These are phyloP conservation scores for Suillus clintonianus DNA, from an alignment of 768 basidiomycete genomes.

Conservation along the genomic window DNA sequence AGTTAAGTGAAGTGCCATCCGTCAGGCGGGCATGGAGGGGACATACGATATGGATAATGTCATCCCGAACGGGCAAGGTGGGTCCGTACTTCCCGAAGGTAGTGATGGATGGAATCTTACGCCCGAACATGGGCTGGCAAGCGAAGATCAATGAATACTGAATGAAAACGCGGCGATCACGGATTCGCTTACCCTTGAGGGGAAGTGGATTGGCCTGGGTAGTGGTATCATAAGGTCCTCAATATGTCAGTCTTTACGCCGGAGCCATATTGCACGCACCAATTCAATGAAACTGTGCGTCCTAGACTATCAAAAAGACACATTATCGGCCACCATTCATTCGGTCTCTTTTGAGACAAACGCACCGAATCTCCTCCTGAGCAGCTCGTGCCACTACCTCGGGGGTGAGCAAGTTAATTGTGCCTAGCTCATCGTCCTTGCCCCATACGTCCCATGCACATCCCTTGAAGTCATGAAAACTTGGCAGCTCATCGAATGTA, in stretches of 20 bases:
- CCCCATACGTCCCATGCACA: slow-evolving; percentile 77
- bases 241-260: not conserved
- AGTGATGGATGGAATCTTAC: slow-evolving; percentile 53
- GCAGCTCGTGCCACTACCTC: slow-evolving; percentile 62
- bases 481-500: slow-evolving; percentile 50
- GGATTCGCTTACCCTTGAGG: slow-evolving; percentile 48
- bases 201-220: slow-evolving; percentile 66
- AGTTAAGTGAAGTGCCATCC: not conserved
- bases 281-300: slow-evolving; percentile 59
- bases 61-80: slow-evolving; percentile 33
- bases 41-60: slow-evolving; percentile 59
- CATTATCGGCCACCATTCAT: not conserved
- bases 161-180: not conserved
- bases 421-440: slow-evolving; percentile 63
- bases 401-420: slow-evolving; percentile 64
- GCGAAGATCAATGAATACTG: slow-evolving; percentile 1
- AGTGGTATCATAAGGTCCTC: not conserved
- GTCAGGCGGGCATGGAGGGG: not conserved
- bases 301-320: slow-evolving; percentile 28
- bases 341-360: slow-evolving; percentile 11
- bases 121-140: slow-evolving; percentile 55
- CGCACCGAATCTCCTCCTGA: slow-evolving; percentile 57
- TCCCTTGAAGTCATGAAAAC: slow-evolving; percentile 45
- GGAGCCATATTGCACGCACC: slow-evolving; percentile 40
- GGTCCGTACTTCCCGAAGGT: slow-evolving; percentile 32